phyloP scores from a whole-genome alignment of 2,329 filamentous ascomycete species.

The Colletotrichum sansevieriae region DNA sequence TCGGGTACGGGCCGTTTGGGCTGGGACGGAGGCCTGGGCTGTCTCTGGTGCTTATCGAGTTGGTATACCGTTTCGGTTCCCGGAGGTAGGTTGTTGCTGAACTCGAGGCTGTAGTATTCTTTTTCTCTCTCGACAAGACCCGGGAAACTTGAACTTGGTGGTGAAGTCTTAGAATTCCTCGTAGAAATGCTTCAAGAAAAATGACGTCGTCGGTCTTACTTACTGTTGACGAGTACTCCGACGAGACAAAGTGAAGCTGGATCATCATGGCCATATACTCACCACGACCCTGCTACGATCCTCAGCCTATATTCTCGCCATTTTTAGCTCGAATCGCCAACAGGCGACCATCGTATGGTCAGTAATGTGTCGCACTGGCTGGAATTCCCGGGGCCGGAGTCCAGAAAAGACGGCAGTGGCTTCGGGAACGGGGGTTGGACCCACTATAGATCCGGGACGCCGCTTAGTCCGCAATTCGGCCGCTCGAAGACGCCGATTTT shows the following conservation, averaged over 20 bases:
- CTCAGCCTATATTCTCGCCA: not conserved
- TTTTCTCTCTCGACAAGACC: not conserved
- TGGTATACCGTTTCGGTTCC: not conserved
- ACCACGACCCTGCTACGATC: not conserved
- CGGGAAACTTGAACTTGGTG: not conserved
- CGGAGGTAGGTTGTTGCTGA: not conserved
- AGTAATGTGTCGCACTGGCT: not conserved
- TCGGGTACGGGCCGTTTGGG: too few relatives aligned
- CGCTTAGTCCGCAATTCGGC: not conserved
- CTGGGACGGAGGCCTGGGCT: too few relatives aligned
- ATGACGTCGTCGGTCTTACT: not conserved
- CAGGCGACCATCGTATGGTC: not conserved
- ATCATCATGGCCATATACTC: not conserved
- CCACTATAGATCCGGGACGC: not conserved
- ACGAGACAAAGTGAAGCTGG: not conserved
- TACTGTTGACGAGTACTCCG: not conserved
- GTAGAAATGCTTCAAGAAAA: too few relatives aligned
- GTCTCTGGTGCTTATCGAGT: not conserved
- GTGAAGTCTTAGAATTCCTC: too few relatives aligned
- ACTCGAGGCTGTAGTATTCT: not conserved
- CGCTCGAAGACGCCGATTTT: rapidly evolving
- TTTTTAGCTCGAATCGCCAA: rapidly evolving
- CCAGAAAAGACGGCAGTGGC: not conserved
- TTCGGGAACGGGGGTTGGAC: not conserved
- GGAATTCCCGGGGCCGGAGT: not conserved